phyloP scores from a whole-genome alignment of 1,284 basidiomycete species.

The Psilocybe mexicana region DNA sequence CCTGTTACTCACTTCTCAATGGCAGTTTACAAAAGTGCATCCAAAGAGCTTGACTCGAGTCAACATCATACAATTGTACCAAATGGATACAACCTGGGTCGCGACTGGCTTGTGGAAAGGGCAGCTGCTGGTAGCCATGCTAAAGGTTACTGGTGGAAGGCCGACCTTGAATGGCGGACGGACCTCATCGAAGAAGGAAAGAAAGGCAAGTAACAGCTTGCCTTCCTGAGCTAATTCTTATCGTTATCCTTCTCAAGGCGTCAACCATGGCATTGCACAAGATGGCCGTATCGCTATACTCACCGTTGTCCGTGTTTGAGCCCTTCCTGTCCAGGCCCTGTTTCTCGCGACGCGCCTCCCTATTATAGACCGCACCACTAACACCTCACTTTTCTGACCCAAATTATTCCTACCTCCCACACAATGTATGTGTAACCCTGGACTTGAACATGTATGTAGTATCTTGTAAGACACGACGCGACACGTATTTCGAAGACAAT shows the following conservation, averaged over 20 bases:
- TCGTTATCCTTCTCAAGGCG: conserved; percentile 42
- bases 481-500: neutral
- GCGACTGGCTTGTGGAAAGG: conserved; percentile 68
- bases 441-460: neutral
- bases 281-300: conserved; percentile 79
- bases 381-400: neutral
- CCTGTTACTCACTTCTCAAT: neutral
- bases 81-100: conserved; percentile 77
- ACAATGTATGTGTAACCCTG: neutral
- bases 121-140: conserved; percentile 62
- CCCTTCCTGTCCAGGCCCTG: neutral
- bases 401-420: neutral
- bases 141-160: conserved; percentile 67
- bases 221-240: neutral
- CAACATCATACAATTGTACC: conserved; percentile 72
- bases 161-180: conserved; percentile 70
- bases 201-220: conserved; percentile 45
- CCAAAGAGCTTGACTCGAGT: conserved; percentile 69
- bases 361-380: neutral
- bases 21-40: conserved; percentile 46
- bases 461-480: neutral
- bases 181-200: conserved; percentile 67
- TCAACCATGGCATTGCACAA: conserved; percentile 78
- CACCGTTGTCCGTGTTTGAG: conserved; percentile 48
- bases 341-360: neutral